Conservation (phyloP, 2,329 filamentous ascomycete species). For the Neoascochyta sp. region DNA sequence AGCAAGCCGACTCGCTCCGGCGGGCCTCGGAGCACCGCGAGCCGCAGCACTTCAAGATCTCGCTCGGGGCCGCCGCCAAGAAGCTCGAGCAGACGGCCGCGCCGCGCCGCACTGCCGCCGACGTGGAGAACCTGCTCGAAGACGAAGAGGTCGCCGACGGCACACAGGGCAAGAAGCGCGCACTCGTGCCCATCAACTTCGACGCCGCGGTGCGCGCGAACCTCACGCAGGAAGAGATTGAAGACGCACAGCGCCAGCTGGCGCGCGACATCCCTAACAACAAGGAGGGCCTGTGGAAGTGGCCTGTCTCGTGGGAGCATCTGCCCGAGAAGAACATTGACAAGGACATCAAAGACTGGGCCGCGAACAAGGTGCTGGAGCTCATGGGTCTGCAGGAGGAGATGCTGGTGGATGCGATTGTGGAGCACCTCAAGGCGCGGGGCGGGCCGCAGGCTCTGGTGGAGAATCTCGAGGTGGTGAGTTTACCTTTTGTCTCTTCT, state of each 20-base stretch:
- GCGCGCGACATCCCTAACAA: constrained; percentile 87
- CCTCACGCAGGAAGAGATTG: constrained; percentile 82
- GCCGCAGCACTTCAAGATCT: constrained; percentile 80
- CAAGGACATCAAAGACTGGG: constrained; percentile 87
- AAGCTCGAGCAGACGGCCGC: constrained; percentile 57
- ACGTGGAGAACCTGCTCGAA: constrained; percentile 90
- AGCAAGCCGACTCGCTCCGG: constrained; percentile 71
- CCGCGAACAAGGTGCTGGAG: constrained; percentile 97
- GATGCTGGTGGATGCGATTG: constrained; percentile 86
- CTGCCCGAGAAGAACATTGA: constrained; percentile 76
- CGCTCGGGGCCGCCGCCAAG: constrained; percentile 80
- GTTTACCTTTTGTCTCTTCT: constrained; percentile 34
- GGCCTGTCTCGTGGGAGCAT: constrained; percentile 88
- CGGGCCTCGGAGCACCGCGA: constrained; percentile 45
- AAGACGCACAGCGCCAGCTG: constrained; percentile 73
- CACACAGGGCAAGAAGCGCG: constrained; percentile 65
- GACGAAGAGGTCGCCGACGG: constrained; percentile 73
- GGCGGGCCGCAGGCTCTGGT: constrained; percentile 75
- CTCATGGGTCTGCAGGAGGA: constrained; percentile 95
- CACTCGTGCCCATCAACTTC: constrained; percentile 54
- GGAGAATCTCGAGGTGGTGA: constrained; percentile 77
- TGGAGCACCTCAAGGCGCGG: constrained; percentile 76
- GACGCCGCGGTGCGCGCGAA: constrained; percentile 43
- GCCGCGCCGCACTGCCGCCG: constrained; percentile 75
- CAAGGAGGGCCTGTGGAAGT: constrained; percentile 84